These are phyloP conservation scores for Rhodomyrtus tomentosa DNA, from an alignment of 345 rosid genomes.

Conservation along the genomic window DNA sequence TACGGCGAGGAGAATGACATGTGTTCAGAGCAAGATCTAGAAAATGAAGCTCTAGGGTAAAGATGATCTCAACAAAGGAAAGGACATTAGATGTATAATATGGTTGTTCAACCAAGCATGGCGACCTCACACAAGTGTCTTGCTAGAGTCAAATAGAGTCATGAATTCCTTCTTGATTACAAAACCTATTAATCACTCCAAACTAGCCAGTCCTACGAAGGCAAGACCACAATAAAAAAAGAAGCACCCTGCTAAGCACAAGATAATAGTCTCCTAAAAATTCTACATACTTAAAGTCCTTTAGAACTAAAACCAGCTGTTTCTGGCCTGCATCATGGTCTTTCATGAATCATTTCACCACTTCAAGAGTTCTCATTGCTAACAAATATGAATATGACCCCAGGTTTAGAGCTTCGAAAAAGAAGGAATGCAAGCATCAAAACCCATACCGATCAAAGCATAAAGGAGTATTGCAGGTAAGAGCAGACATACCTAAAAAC, in stretches of 20 bases:
- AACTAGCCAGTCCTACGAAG: background rate
- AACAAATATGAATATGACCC: background rate
- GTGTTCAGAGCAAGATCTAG: background rate
- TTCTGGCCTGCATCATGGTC: background rate
- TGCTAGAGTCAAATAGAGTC: background rate
- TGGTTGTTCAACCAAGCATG: background rate
- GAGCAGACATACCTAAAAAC: slow-evolving; percentile 56
- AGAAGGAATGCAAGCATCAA: background rate
- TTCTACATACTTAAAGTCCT: background rate
- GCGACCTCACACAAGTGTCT: background rate
- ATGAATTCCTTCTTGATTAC: background rate
- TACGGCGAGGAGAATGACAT: background rate
- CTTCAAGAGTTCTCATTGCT: background rate
- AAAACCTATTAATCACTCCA: too few species aligned
- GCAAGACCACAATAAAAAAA: background rate
- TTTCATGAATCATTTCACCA: background rate
- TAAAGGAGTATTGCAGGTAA: background rate
- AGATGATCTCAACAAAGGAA: background rate
- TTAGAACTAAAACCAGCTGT: background rate
- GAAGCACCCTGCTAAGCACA: background rate
- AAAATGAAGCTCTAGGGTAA: background rate
- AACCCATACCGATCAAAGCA: background rate
- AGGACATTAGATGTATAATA: background rate
- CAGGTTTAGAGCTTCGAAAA: background rate
- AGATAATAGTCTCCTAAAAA: background rate